phyloP scores from a whole-genome alignment of 78 protist genomes.

The Cavenderia fasciculata region DNA sequence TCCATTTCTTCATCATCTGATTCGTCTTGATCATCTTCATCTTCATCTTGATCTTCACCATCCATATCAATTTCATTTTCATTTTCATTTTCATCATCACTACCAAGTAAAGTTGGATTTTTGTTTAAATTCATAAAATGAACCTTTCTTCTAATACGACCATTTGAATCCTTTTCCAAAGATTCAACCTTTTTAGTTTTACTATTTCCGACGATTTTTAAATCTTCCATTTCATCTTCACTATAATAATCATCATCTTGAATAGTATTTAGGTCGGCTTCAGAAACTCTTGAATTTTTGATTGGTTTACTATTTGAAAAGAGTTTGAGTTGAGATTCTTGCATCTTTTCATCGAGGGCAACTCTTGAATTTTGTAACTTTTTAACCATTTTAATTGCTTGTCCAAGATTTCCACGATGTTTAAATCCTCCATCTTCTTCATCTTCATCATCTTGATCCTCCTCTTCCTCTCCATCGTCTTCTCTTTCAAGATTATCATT shows the following conservation, averaged over 20 bases:
- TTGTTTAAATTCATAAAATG: constrained; percentile 43
- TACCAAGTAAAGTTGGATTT: constrained; percentile 36
- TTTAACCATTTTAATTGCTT: constrained; percentile 86
- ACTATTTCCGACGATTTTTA: neutral
- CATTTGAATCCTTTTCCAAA: constrained; percentile 38
- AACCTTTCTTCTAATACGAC: constrained; percentile 64
- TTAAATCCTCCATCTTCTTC: constrained; percentile 32
- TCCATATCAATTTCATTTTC: constrained; percentile 42
- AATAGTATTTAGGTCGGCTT: constrained; percentile 40
- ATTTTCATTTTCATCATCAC: constrained; percentile 58
- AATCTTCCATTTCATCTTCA: constrained; percentile 25
- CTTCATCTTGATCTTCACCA: constrained; percentile 69
- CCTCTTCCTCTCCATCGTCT: constrained; percentile 14
- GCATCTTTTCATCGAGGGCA: constrained; percentile 68
- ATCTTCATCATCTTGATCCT: constrained; percentile 39
- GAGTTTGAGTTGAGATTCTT: constrained; percentile 19
- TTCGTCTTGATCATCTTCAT: constrained; percentile 48
- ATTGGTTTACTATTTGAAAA: constrained; percentile 51
- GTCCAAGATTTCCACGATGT: too few relatives aligned
- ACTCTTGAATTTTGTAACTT: constrained; percentile 46
- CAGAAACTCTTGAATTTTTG: too few relatives aligned
- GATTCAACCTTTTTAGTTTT: constrained; percentile 70
- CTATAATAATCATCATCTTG: constrained; percentile 58
- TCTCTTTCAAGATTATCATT: constrained; percentile 29
- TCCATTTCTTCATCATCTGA: constrained; percentile 40